Evolutionary conservation across 129 eudicot genomes (phyloP).

Genomic region (Daucus carota): DH1_v3.0 NC_030387.2:12311001-12311500

Average conservation of each 20-base stretch:
- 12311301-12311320: neutral
- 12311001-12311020: too few species aligned
- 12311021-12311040: too few species aligned
- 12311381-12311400: neutral
- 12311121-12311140: slow-evolving; percentile 2
- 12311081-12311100: neutral
- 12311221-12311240: neutral
- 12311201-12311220: neutral
- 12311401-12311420: too few species aligned
- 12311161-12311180: neutral
- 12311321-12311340: neutral
- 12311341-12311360: neutral
- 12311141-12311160: neutral
- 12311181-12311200: neutral
- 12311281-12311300: slow-evolving; percentile 6
- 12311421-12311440: too few species aligned
- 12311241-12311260: neutral
- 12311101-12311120: neutral
- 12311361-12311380: too few species aligned
- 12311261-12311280: neutral
- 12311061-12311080: too few species aligned
- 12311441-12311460: too few species aligned
- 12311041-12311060: too few species aligned
- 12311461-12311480: too few species aligned
- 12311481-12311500: neutral